Conservation (phyloP, 495 filamentous ascomycete species). For the Cenococcum geophilum region DNA sequence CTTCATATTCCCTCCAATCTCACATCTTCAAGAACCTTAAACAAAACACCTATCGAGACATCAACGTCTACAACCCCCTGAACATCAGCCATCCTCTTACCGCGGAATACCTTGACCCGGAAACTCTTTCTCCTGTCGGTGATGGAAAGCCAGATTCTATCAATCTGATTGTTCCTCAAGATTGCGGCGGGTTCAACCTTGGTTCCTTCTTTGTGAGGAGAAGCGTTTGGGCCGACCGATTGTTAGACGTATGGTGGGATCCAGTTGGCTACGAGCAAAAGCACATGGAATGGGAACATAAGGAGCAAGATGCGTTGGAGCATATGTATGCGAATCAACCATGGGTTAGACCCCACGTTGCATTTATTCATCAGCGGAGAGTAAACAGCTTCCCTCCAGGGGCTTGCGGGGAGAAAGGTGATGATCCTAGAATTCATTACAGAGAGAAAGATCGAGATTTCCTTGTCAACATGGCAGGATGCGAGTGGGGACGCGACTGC, state of each 20-base stretch:
- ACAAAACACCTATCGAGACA: conserved; percentile 82
- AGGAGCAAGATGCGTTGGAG: conserved; percentile 93
- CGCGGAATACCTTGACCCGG: conserved; percentile 65
- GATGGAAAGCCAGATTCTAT: conserved; percentile 69
- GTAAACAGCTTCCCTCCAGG: conserved; percentile 92
- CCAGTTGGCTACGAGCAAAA: conserved; percentile 96
- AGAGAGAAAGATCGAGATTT: conserved; percentile 80
- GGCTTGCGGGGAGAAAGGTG: conserved; percentile 73
- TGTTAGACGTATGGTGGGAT: conserved; percentile 98
- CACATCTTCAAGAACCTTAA: conserved; percentile 82
- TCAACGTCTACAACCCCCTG: conserved; percentile 90
- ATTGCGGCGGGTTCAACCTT: conserved; percentile 94
- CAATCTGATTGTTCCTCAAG: conserved; percentile 83
- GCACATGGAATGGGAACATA: conserved; percentile 99
- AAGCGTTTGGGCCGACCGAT: conserved; percentile 79
- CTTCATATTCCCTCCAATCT: conserved; percentile 77
- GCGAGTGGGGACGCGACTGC: conserved; percentile 92
- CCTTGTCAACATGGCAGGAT: conserved; percentile 98
- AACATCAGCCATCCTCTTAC: conserved; percentile 82
- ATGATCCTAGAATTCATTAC: conserved; percentile 77
- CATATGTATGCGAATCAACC: conserved; percentile 87
- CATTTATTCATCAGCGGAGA: conserved; percentile 83
- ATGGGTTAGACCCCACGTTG: conserved; percentile 84
- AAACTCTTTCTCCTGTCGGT: conserved; percentile 62
- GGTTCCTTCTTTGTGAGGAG: conserved; percentile 90